Conservation (phyloP, 768 basidiomycete species). For the Xerocomellus amylosporus region DNA sequence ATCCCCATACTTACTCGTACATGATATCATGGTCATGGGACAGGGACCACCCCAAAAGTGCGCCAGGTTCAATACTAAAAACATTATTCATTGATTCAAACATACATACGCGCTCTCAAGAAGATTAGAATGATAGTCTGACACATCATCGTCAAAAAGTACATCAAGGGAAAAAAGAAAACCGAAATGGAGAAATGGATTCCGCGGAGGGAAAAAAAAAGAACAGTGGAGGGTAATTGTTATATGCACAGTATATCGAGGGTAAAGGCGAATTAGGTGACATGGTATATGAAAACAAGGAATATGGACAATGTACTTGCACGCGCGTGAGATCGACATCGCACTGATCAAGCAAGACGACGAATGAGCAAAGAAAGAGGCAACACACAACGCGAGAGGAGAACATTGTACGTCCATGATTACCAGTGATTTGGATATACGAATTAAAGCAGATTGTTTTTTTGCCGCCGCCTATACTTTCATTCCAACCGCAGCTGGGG, state of each 20-base stretch:
- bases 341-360: constrained; percentile 7
- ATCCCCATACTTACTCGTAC: too few relatives aligned
- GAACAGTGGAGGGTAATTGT: constrained; percentile 1
- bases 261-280: constrained; percentile 21
- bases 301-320: constrained; percentile 16
- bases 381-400: background rate
- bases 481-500: constrained; percentile 51
- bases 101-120: constrained; percentile 5
- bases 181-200: background rate
- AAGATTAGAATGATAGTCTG: constrained; percentile 17
- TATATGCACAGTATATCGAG: constrained; percentile 22
- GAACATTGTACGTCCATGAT: constrained; percentile 27
- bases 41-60: too few relatives aligned
- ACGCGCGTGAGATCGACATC: constrained; percentile 5
- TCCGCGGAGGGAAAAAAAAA: background rate
- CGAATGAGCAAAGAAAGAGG: background rate
- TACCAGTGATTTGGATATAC: constrained; percentile 29
- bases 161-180: constrained; percentile 1
- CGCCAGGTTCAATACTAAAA: background rate
- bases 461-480: constrained; percentile 33
- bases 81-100: background rate
- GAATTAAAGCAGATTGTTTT: constrained; percentile 12
- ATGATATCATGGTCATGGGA: too few relatives aligned
- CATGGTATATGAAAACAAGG: constrained; percentile 22
- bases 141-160: constrained; percentile 7